phyloP scores from a whole-genome alignment of 306 rosid species.

The Parietaria judaica region DNA sequence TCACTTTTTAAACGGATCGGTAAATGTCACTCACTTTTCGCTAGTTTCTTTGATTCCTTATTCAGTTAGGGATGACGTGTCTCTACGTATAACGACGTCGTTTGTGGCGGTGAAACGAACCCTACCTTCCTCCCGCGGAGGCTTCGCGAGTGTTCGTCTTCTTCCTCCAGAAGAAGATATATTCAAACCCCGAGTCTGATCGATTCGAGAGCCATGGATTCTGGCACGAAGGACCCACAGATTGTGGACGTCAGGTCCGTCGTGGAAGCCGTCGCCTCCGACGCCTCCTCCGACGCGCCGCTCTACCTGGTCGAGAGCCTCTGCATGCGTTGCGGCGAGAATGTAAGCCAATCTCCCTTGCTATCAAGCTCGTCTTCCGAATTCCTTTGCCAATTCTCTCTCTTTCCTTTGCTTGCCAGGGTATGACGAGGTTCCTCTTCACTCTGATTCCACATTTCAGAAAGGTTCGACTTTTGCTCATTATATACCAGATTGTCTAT shows the following conservation, averaged over 20 bases:
- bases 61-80: no score
- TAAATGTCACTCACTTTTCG: no score
- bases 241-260: conserved; percentile 73
- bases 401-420: conserved; percentile 30
- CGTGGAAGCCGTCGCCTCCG: conserved; percentile 74
- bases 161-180: no score
- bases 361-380: not conserved
- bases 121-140: no score
- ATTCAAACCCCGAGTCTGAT: no score
- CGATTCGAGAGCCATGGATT: not conserved
- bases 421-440: conserved; percentile 59
- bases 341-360: conserved; percentile 28
- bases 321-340: conserved; percentile 85
- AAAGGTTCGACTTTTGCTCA: conserved; percentile 34
- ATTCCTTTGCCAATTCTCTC: not conserved
- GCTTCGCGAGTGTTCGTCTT: no score
- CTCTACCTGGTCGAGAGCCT: conserved; percentile 70
- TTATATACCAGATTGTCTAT: no score
- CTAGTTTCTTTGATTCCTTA: no score
- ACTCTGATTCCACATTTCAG: conserved; percentile 79
- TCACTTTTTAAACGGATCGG: no score
- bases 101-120: no score
- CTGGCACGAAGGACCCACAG: conserved; percentile 22
- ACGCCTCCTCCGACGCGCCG: conserved; percentile 45
- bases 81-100: no score